These are phyloP conservation scores for Psidium guajava DNA, from an alignment of 345 rosid species.

Conservation along the genomic window DNA sequence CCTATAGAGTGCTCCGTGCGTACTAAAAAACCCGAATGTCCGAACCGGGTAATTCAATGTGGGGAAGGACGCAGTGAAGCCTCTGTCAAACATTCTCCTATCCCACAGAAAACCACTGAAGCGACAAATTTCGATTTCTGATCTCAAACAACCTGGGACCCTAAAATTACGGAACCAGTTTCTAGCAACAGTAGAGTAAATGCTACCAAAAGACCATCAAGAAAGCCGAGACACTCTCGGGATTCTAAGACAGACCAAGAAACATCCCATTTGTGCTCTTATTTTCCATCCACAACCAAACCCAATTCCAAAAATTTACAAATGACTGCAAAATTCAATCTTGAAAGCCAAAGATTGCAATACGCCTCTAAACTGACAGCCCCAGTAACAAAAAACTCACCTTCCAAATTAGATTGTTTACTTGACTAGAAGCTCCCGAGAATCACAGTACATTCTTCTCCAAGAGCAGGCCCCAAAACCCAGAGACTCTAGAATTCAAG, in stretches of 20 bases:
- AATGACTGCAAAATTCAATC: background rate
- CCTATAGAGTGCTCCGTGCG: slow-evolving; percentile 11
- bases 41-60: slow-evolving; percentile 24
- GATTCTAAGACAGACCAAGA: background rate
- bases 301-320: background rate
- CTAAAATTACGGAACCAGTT: background rate
- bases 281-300: background rate
- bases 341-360: background rate
- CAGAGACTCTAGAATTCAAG: background rate
- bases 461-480: background rate
- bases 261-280: background rate
- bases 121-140: background rate
- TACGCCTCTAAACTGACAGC: background rate
- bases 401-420: slow-evolving; percentile 2
- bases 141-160: background rate
- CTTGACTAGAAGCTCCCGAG: background rate
- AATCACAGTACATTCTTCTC: background rate
- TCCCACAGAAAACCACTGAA: background rate
- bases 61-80: slow-evolving; percentile 38
- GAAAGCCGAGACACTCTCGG: background rate
- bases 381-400: slow-evolving; percentile 2
- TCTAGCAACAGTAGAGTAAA: background rate
- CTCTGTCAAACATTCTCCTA: slow-evolving; percentile 29
- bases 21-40: slow-evolving; percentile 8
- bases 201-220: background rate